Conservation (phyloP, 2,329 filamentous ascomycete genomes). For the Talaromyces sp. region DNA sequence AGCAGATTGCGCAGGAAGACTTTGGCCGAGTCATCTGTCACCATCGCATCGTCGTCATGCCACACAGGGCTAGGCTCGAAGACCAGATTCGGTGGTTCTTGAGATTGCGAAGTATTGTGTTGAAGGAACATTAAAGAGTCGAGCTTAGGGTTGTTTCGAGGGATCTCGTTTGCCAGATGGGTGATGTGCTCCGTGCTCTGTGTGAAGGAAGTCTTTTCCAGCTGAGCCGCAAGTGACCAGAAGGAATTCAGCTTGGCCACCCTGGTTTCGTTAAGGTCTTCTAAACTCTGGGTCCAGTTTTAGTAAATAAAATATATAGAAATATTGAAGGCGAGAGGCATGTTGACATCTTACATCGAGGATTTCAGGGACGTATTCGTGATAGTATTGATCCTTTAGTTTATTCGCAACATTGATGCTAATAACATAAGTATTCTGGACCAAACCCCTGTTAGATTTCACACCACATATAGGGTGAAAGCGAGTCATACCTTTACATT, state of each 20-base stretch:
- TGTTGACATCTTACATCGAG: constrained; percentile 62
- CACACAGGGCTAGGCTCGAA: constrained; percentile 96
- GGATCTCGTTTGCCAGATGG: constrained; percentile 72
- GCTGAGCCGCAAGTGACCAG: constrained; percentile 72
- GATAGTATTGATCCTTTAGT: constrained; percentile 94
- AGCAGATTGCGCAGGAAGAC: constrained; percentile 88
- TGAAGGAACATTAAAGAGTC: constrained; percentile 98
- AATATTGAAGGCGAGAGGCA: neutral
- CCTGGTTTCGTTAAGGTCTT: constrained; percentile 87
- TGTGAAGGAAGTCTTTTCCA: constrained; percentile 75
- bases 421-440: constrained; percentile 86
- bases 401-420: constrained; percentile 95
- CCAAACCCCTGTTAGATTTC: neutral
- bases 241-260: constrained; percentile 77
- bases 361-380: constrained; percentile 91
- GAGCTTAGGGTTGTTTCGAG: constrained; percentile 77
- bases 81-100: constrained; percentile 74
- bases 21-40: constrained; percentile 80
- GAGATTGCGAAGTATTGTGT: constrained; percentile 78
- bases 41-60: constrained; percentile 87
- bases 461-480: neutral
- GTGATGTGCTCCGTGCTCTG: constrained; percentile 68
- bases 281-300: constrained; percentile 53
- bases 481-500: constrained; percentile 64
- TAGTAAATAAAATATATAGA: constrained; percentile 10